Conservation (phyloP, 2,329 filamentous ascomycete genomes). For the Claviceps sp. region DNA sequence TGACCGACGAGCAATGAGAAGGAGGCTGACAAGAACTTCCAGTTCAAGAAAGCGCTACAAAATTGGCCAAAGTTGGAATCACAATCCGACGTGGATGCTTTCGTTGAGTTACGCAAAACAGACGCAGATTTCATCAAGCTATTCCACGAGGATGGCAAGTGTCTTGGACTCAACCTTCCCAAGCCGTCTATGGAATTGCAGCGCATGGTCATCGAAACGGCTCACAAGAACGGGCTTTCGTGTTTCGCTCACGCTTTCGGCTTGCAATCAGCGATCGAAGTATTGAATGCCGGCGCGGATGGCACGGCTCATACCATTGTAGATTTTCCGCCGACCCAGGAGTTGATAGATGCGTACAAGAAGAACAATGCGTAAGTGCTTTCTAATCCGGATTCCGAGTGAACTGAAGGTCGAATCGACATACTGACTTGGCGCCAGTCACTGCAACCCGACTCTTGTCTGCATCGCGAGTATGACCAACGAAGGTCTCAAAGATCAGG, state of each 20-base stretch:
- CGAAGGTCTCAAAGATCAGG: constrained; percentile 11
- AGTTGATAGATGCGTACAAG: constrained; percentile 12
- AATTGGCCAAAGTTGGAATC: constrained; percentile 30
- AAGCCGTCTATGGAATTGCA: constrained; percentile 31
- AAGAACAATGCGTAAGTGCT: constrained; percentile 8
- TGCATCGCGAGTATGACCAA: constrained; percentile 12
- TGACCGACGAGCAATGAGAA: too few relatives aligned
- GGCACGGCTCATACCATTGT: constrained; percentile 19
- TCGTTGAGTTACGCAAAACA: constrained; percentile 23
- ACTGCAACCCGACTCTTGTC: constrained; percentile 13
- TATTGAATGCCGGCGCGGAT: constrained; percentile 15
- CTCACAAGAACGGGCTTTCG: constrained; percentile 14
- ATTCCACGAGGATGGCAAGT: constrained; percentile 33
- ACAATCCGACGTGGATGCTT: constrained; percentile 25
- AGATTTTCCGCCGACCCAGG: constrained; percentile 13
- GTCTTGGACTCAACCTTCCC: constrained; percentile 22
- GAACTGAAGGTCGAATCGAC: not conserved
- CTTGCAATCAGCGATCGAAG: constrained; percentile 14
- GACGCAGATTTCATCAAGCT: constrained; percentile 38
- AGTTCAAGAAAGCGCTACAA: constrained; percentile 1
- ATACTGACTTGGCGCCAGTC: constrained; percentile 1
- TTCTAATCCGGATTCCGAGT: not conserved
- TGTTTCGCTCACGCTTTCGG: constrained; percentile 16
- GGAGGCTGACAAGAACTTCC: constrained; percentile 16
- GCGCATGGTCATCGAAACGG: constrained; percentile 26